These are phyloP conservation scores for Puccinia hordei DNA, from an alignment of 1,284 basidiomycete genomes.

Conservation along the genomic window DNA sequence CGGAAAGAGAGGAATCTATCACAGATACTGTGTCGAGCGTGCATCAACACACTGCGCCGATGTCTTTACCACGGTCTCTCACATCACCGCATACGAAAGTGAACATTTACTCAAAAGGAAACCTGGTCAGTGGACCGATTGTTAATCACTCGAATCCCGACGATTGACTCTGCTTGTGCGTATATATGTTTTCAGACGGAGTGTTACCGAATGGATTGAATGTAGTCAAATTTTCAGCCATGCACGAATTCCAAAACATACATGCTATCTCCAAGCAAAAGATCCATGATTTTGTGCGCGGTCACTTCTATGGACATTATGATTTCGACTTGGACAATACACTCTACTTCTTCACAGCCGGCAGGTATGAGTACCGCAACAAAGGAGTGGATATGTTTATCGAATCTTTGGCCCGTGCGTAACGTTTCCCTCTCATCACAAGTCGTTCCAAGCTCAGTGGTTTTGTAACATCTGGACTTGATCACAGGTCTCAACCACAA, in stretches of 20 bases:
- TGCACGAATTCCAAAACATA: conserved; percentile 93
- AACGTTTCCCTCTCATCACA: not conserved
- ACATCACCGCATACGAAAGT: conserved; percentile 82
- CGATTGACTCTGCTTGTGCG: not conserved
- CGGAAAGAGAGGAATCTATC: conserved; percentile 90
- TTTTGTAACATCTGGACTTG: not conserved
- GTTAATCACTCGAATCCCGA: too few relatives aligned
- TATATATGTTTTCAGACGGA: too few relatives aligned
- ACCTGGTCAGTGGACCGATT: conserved; percentile 63
- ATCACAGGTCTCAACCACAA: conserved; percentile 72
- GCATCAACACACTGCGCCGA: conserved; percentile 92
- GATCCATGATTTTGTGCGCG: conserved; percentile 95
- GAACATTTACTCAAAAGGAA: conserved; percentile 96
- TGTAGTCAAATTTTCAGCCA: conserved; percentile 91
- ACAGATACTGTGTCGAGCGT: conserved; percentile 89
- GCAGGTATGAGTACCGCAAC: conserved; percentile 96
- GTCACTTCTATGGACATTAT: conserved; percentile 97
- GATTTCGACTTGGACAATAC: conserved; percentile 95
- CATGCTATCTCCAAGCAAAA: conserved; percentile 90
- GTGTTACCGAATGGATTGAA: conserved; percentile 98
- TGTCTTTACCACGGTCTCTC: conserved; percentile 52
- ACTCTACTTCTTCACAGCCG: conserved; percentile 98
- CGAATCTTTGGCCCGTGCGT: conserved; percentile 74
- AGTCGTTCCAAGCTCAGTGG: not conserved
- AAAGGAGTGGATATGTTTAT: conserved; percentile 99